Evolutionary conservation across 371 early-diverging fungal genomes (phyloP), one percentile per base, ranked within the genome.

Genomic region (Rhizopus microsporus): DNA sequence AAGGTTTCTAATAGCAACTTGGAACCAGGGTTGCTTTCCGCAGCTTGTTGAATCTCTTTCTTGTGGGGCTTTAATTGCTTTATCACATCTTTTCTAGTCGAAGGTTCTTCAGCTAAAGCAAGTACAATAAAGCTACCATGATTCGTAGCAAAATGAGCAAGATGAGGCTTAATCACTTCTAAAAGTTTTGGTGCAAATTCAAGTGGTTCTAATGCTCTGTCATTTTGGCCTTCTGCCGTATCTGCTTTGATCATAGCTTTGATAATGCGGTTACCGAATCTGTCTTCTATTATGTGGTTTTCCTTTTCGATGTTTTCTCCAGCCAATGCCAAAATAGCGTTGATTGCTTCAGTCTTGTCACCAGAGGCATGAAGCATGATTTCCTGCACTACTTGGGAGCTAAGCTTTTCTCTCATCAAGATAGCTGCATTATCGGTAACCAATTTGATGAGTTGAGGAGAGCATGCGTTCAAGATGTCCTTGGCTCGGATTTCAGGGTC

Each of bases 381-480:
- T 72, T 90, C 91, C 49, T 77, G 70, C 7, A 88, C 83, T 4
- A 86, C 86, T 71, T 89, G 89, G 54, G 87, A 84, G 17, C 86
- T 80, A 48, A 86, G 65, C 32, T 88, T 80, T 29, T 88, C 85
- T 32, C 78, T 78, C 63, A 87, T 74, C 44, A 89, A 67, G 33
- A 62, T 57, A 34, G 67, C 54, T 15, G 85, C 73, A 58, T 85
- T 71, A 7, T 77, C 72, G 3, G 79, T 71, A 35, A 88, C 83
- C 65, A 84, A 72, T n/a, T 77, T 66, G 34, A 88, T 74, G 64
- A 92, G 64, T 4, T 73, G 64, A n/a, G 78, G 79, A 7, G 88
- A 86, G 7, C 85, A 71, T 35, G 74, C 71, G 34, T 70, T 60
- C 51, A 85, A 66, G 51, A 92, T 77, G 71, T 92, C 91, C 23